Evolutionary conservation across 495 filamentous ascomycete genomes (phyloP).

Genomic region (Cenococcum geophilum): DNA sequence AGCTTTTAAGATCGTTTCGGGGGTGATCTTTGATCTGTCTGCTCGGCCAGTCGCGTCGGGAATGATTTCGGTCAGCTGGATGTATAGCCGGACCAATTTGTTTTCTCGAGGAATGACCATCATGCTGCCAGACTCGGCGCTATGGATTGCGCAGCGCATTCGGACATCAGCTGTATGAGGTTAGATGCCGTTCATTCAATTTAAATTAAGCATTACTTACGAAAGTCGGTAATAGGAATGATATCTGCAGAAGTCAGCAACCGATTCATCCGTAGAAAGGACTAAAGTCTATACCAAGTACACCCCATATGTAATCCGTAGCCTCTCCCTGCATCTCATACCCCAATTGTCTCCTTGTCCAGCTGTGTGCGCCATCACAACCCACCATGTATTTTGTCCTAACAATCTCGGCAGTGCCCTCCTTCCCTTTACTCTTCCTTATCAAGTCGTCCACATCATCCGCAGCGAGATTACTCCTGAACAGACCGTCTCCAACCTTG

Average conservation of each 20-base stretch:
- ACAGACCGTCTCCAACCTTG: slow-evolving; percentile 44
- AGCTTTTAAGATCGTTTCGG: slow-evolving; percentile 51
- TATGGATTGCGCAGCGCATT: slow-evolving; percentile 61
- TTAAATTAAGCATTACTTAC: too few species aligned
- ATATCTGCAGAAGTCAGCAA: slow-evolving; percentile 49
- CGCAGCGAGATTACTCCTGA: slow-evolving; percentile 45
- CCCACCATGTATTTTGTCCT: slow-evolving; percentile 61
- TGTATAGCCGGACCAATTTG: slow-evolving; percentile 62
- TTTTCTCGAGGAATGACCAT: slow-evolving; percentile 67
- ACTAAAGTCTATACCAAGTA: slow-evolving; percentile 13
- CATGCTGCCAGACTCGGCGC: slow-evolving; percentile 54
- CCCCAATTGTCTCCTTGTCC: slow-evolving; percentile 53
- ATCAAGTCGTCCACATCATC: slow-evolving; percentile 55
- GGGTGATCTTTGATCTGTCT: slow-evolving; percentile 46
- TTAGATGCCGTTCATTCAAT: too few species aligned
- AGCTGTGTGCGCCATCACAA: slow-evolving; percentile 47
- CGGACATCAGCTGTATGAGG: slow-evolving; percentile 51
- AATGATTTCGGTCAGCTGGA: slow-evolving; percentile 51
- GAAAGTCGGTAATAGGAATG: slow-evolving; percentile 46
- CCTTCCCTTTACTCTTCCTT: slow-evolving; percentile 34
- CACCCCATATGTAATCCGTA: slow-evolving; percentile 56
- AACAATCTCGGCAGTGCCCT: slow-evolving; percentile 41
- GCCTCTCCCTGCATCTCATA: slow-evolving; percentile 56
- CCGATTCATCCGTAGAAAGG: slow-evolving; percentile 7
- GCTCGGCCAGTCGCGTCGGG: slow-evolving; percentile 24